Base-by-base conservation (phyloP, 2,329 filamentous ascomycete species). In the Pseudocercospora ulei region DNA sequence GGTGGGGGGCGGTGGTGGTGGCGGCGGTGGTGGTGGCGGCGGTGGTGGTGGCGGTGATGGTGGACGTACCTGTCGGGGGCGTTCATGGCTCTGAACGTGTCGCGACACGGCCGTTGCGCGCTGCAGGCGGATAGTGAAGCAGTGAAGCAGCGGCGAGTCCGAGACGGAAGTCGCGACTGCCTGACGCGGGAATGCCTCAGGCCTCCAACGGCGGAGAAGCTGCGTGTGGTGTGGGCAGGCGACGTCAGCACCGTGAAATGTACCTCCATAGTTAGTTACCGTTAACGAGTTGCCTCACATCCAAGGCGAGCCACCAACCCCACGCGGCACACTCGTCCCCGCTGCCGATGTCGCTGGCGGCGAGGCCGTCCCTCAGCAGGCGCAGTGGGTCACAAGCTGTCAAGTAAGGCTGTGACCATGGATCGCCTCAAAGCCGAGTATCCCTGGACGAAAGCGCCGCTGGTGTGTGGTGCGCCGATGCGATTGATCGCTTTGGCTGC, bases 401-500 rank as follows among this genome's bases (percentile, higher is more conserved):
- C 26, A 28, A 22, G 13, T 28, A 24, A 34, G 20, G 14, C n/a
- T 12, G 26, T 12, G 7, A 47, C 31, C 30, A 51, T 51, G 49
- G 45, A 51, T 5, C 39, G 41, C 13, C 38, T 50, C 35, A 49
- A 44, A 27, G 23, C 33, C 26, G 59, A 63, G 45, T 77, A 78
- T 51, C 73, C 75, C 49, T 81, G 77, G 76, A 69, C 66, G 3
- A 56, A 64, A 22, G 50, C 60, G 2, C 78, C 77, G 4, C 59
- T 82, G 12, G 67, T 85, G 18, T 65, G 70, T 29, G 66, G 68
- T 23, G 80, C 78, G 1, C 81, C 81, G 0, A 84, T 86, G 80
- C 72, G 77, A 29, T 66, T 76, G 22, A 73, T 83, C 38, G 64
- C 69, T 50, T 68, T 58, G 53, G 70, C 56, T 44, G 67, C 55